phyloP scores from a whole-genome alignment of 2,329 filamentous ascomycete species.

The Lachnum nothofagi region DNA sequence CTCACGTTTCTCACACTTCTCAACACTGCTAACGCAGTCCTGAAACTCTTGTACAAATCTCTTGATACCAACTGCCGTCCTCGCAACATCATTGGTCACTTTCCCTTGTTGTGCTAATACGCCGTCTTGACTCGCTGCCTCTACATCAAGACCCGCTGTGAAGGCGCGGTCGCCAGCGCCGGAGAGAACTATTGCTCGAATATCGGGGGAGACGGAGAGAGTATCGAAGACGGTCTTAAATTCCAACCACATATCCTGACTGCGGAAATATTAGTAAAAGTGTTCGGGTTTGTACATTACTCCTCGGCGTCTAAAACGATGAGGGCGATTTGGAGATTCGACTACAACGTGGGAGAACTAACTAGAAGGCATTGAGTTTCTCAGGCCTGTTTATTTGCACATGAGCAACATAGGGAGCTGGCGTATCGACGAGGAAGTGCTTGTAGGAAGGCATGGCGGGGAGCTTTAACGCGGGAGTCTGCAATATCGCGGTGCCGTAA shows the following conservation, averaged over 20 bases:
- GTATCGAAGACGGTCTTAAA: constrained; percentile 65
- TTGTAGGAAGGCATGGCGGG: constrained; percentile 22
- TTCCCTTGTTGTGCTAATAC: constrained; percentile 35
- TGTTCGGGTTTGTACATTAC: too few species aligned
- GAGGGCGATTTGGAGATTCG: too few species aligned
- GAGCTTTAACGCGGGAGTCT: background rate
- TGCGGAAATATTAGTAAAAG: background rate
- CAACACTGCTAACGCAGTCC: constrained; percentile 66
- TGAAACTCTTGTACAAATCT: constrained; percentile 77
- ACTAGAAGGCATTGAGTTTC: constrained; percentile 82
- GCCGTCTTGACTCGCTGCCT: constrained; percentile 55
- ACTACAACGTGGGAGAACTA: too few species aligned
- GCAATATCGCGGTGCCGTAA: too few species aligned
- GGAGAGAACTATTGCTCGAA: constrained; percentile 74
- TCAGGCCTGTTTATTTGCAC: constrained; percentile 83
- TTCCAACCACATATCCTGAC: constrained; percentile 78
- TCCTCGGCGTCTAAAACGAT: too few species aligned
- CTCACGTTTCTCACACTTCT: constrained; percentile 83
- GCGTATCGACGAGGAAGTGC: constrained; percentile 59
- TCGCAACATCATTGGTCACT: constrained; percentile 51
- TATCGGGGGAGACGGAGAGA: constrained; percentile 65
- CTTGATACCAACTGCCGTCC: constrained; percentile 57
- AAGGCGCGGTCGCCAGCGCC: constrained; percentile 81
- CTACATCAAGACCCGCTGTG: constrained; percentile 78
- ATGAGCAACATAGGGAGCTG: constrained; percentile 71